Base-by-base conservation (phyloP, 2,329 filamentous ascomycete species). In the Fusarium domesticum region DNA sequence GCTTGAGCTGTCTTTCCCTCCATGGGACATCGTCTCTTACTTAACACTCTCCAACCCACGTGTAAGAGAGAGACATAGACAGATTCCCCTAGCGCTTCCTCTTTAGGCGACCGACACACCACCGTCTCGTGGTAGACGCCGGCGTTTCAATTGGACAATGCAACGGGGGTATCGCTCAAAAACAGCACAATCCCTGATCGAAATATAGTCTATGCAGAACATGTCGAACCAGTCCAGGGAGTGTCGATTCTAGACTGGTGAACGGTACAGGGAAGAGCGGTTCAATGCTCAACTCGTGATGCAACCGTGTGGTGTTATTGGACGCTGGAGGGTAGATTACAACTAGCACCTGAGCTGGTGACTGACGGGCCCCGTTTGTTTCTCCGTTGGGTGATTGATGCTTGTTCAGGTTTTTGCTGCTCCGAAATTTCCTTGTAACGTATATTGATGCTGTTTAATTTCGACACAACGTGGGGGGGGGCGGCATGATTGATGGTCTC, bases 251-350 rank as follows among this genome's bases (percentile, higher is more conserved):
- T 28, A 28, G 23, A 28, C 23, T 12, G 23, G 14, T 28, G 7
- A 11, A 28, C 14, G 39, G 39, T 37, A 31, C 25, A 35, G 35
- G n/a, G n/a, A n/a, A n/a, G n/a, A n/a, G n/a, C n/a, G n/a, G n/a
- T n/a, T n/a, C n/a, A n/a, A n/a, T n/a, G n/a, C n/a, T n/a, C n/a
- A n/a, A 37, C 50, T 35, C 52, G 54, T 56, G 52, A 47, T 44
- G 48, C 17, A 25, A 39, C 33, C 32, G 31, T 43, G 40, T 53
- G 35, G 32, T 53, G 42, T 42, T 42, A 57, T 55, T 57, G 51
- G 54, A 42, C 16, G 5, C 23, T 18, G 28, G 18, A 5, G 14
- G n/a, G 16, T 41, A 36, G 37, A 37, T 43, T 39, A 5, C 40
- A 43, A 41, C n/a, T n/a, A 33, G 36, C 14, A n/a, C 18, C 33